Base-by-base conservation (phyloP, 805 yeast genomes). In the Cyberlindnera subsufficiens region DNA sequence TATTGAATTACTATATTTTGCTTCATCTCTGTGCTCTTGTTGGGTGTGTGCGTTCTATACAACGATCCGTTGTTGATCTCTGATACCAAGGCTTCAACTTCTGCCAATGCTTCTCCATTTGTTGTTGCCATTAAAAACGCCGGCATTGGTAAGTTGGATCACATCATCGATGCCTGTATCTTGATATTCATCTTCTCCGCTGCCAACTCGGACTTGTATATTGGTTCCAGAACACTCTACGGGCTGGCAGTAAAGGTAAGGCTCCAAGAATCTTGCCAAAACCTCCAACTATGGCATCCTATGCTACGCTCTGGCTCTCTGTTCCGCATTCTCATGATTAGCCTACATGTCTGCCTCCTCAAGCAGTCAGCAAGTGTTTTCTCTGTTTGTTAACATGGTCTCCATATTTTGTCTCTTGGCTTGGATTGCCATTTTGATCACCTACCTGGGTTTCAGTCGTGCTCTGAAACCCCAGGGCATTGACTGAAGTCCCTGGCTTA, bases 71-170 rank as follows among this genome's bases (percentile, higher is more conserved):
- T 63, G 38, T 68, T 83, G 47, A 32, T 63, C 38, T 56, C 61
- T 42, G 79, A 80, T 14, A 71, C 77, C 15, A 72, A 78, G 39
- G 60, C 66, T 9, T 42, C 64, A n/a, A 64, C 76, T 2, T 68
- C 69, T 35, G 88, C 90, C 3, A 73, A 82, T 33, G 89, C 91
- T 17, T 83, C 93, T 14, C 95, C 96, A 32, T 86, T 86, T 55
- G 90, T 86, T 41, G 80, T 86, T 56, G 96, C 95, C 38, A 81
- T 86, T 55, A 74, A 74, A 48, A 75, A 74, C 51, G 85, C 88
- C 15, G 62, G 71, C 16, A 85, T 86, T 48, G 54, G 60, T 8
- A 90, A 78, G 1, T 66, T 87, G 48, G 89, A 89, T 32, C 84
- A 82, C 52, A 72, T 88, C 38, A 69, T 88, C 56, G 88, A 88